A percentile compares a stretch with the other conserved stretches of the same genome.
phyloP scores from a whole-genome alignment of 2,329 filamentous ascomycete species.

The Colletotrichum cordylinicola region DNA sequence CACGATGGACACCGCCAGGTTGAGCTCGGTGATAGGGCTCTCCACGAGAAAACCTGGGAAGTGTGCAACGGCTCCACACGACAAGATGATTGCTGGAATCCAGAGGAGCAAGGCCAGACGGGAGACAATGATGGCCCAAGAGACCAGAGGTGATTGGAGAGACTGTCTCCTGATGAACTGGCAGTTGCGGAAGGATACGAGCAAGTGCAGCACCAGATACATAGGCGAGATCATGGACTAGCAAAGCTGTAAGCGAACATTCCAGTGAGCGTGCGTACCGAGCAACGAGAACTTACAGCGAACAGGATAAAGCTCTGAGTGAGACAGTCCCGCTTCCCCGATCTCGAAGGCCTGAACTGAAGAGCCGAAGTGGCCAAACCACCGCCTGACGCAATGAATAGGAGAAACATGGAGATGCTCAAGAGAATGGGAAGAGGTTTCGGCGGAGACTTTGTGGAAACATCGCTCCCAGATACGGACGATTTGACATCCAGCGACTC shows the following conservation, averaged over 20 bases:
- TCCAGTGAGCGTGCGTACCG: too few species aligned
- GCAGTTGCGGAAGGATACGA: slow-evolving; percentile 29
- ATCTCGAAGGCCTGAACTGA: slow-evolving; percentile 14
- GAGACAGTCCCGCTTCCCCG: slow-evolving; percentile 14
- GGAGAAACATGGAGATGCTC: slow-evolving; percentile 10
- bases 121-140: slow-evolving; percentile 32
- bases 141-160: slow-evolving; percentile 34
- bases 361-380: slow-evolving; percentile 20
- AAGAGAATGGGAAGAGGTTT: slow-evolving; percentile 18
- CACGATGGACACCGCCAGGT: slow-evolving; percentile 29
- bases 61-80: slow-evolving; percentile 28
- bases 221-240: slow-evolving; percentile 34
- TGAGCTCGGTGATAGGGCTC: slow-evolving; percentile 20
- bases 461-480: slow-evolving; percentile 21
- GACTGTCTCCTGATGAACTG: slow-evolving; percentile 26
- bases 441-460: slow-evolving; percentile 18
- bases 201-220: slow-evolving; percentile 35
- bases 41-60: slow-evolving; percentile 26
- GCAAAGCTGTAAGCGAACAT: not conserved
- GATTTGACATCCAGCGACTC: slow-evolving; percentile 23
- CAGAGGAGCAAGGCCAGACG: slow-evolving; percentile 32
- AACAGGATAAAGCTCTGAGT: slow-evolving; percentile 24
- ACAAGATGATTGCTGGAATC: slow-evolving; percentile 28
- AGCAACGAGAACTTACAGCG: not conserved
- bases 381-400: slow-evolving; percentile 16